phyloP scores from a whole-genome alignment of 2,329 filamentous ascomycete genomes.

The Diaporthe capsici region DNA sequence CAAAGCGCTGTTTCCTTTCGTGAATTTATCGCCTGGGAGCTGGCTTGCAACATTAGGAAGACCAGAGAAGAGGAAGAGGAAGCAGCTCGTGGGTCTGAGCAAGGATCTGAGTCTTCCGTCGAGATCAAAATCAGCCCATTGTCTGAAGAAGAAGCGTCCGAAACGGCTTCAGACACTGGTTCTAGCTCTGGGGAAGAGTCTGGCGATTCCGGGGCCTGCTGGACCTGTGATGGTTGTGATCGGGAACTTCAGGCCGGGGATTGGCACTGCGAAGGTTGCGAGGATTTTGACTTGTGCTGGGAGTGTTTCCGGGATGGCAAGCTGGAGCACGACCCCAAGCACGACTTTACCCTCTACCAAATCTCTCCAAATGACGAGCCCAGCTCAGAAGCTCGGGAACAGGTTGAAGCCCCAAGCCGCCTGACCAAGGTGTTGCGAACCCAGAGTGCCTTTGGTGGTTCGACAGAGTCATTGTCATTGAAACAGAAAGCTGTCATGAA shows the following conservation, averaged over 20 bases:
- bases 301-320: constrained; percentile 29
- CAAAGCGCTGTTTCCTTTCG: constrained; percentile 8
- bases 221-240: constrained; percentile 17
- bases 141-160: constrained; percentile 7
- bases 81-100: not conserved
- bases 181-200: not conserved
- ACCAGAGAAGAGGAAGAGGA: constrained; percentile 2
- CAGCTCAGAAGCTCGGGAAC: not conserved
- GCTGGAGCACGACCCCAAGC: constrained; percentile 18
- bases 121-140: not conserved
- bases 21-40: constrained; percentile 20
- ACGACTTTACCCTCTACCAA: constrained; percentile 9
- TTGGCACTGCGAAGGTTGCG: constrained; percentile 23
- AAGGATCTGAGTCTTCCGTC: not conserved
- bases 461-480: constrained; percentile 21
- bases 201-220: not conserved
- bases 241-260: constrained; percentile 4
- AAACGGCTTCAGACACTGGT: not conserved
- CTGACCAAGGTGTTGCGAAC: constrained; percentile 3
- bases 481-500: not conserved
- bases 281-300: constrained; percentile 27
- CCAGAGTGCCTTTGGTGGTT: not conserved
- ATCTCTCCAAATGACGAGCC: not conserved
- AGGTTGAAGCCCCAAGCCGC: not conserved
- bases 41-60: constrained; percentile 6